Evolutionary conservation across 441 rosid genomes (phyloP).

Genomic region (Adansonia rubrostipa): DNA sequence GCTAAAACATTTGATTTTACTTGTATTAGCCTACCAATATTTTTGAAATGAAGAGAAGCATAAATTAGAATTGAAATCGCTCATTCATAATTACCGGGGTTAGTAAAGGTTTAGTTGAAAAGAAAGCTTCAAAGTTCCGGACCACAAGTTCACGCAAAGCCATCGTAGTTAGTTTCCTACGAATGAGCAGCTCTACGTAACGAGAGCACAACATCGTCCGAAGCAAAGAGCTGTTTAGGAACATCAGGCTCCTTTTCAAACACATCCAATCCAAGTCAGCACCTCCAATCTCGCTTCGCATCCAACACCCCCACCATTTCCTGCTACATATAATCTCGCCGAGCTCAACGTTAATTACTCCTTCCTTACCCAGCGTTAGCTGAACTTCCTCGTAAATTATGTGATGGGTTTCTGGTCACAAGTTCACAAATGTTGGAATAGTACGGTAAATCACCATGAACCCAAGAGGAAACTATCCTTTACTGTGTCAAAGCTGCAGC

Average conservation of each 20-base stretch:
- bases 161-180: conserved; percentile 9
- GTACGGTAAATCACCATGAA: conserved; percentile 44
- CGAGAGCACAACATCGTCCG: conserved; percentile 35
- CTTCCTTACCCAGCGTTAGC: conserved; percentile 57
- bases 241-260: conserved; percentile 39
- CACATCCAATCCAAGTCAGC: conserved; percentile 40
- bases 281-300: conserved; percentile 33
- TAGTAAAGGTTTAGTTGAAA: conserved; percentile 33
- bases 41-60: no score
- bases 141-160: conserved; percentile 23
- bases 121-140: conserved; percentile 41
- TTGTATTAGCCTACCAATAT: no score
- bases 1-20: no score
- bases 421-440: no score
- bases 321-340: conserved; percentile 52
- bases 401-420: conserved; percentile 36
- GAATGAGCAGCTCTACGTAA: conserved; percentile 29
- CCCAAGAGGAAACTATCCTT: conserved; percentile 45
- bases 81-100: conserved; percentile 3
- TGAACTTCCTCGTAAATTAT: conserved; percentile 52
- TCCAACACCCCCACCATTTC: conserved; percentile 42
- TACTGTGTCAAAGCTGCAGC: conserved; percentile 39
- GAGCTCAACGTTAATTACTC: conserved; percentile 64
- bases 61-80: neutral
- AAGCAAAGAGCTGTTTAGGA: conserved; percentile 33